Evolutionary conservation across 441 rosid genomes (phyloP).

Genomic region (Arabidopsis hybrid): DNA sequence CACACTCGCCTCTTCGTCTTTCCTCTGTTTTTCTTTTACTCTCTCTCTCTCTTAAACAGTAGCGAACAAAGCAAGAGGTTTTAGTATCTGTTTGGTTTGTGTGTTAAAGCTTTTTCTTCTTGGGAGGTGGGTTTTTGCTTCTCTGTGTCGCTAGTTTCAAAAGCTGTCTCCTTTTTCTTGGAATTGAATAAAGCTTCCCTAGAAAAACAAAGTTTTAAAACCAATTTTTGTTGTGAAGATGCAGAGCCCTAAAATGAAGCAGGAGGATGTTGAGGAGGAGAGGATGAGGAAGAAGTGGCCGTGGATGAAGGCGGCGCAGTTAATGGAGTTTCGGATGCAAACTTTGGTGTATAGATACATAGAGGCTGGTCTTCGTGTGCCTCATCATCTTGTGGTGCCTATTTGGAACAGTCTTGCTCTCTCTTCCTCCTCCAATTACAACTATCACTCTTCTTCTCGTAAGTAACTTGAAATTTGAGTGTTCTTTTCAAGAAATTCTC

Average conservation of each 20-base stretch:
- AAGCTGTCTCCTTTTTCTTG: constrained; percentile 32
- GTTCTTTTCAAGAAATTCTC: constrained; percentile 17
- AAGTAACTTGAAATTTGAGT: constrained; percentile 22
- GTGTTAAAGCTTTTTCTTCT: constrained; percentile 32
- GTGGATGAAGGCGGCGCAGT: constrained; percentile 58
- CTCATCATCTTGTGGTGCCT: constrained; percentile 56
- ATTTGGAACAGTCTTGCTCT: constrained; percentile 53
- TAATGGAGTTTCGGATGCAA: constrained; percentile 63
- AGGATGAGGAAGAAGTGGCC: constrained; percentile 31
- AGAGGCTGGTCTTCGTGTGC: constrained; percentile 60
- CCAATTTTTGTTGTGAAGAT: constrained; percentile 1
- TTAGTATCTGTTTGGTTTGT: constrained; percentile 27
- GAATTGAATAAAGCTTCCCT: not conserved
- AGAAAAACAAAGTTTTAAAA: not conserved
- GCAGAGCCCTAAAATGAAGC: constrained; percentile 32
- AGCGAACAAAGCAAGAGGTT: constrained; percentile 7
- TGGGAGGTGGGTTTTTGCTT: constrained; percentile 39
- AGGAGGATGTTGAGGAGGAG: constrained; percentile 30
- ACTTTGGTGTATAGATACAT: constrained; percentile 56
- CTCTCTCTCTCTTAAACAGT: constrained; percentile 11
- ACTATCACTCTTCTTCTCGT: constrained; percentile 49
- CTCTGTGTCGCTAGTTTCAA: constrained; percentile 14
- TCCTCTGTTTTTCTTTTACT: constrained; percentile 23
- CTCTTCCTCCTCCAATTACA: constrained; percentile 35
- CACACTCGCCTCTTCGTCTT: constrained; percentile 34